Base-by-base conservation (phyloP, 2,329 filamentous ascomycete genomes). In the Rhexocercosporidium sp. region DNA sequence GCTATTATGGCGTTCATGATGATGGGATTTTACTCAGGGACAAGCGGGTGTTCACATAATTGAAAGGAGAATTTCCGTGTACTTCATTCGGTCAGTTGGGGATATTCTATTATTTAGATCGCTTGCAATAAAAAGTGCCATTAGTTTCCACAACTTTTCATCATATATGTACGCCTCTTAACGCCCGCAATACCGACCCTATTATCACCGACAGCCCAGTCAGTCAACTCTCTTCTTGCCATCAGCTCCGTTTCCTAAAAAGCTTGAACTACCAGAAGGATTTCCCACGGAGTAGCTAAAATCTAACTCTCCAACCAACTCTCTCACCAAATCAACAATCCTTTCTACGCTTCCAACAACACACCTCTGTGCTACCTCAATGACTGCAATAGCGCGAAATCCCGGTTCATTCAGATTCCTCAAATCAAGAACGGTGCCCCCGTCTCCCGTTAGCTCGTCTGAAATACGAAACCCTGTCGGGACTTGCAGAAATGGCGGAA, bases 311-410 rank as follows among this genome's bases (percentile, higher is more conserved):
- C 91, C 91, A 1, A 93, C 90, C 27, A 93, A 78, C 51, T 84
- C 83, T 73, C 84, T 88, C 1, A 93, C 85, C 14, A 82, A 82
- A 77, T 79, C 79, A 68, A 92, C 80, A 62, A 93, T 76, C 67
- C 83, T 84, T 68, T 87, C 85, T 29, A 93, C 77, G 76, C 93
- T 90, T 68, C 90, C 88, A 66, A 87, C 86, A 39, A 93, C 22
- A 57, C 66, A 71, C 59, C 68, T 63, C 57, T 70, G 68, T n/a
- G 68, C 68, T 39, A 93, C 87, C 75, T 92, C 90, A 70, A 92
- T 81, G 9, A 92, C 89, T 0, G 90, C 90, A 77, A 92, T 92
- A 62, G 90, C 89, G 2, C 90, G 86, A 77, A 92, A 93, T 0
- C 90, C 90, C 0, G 89, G 88, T 75, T 92, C 88, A 1, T 87